These are phyloP conservation scores for Furcasterigmium furcatum DNA, from an alignment of 2,329 filamentous ascomycete species.

Conservation along the genomic window DNA sequence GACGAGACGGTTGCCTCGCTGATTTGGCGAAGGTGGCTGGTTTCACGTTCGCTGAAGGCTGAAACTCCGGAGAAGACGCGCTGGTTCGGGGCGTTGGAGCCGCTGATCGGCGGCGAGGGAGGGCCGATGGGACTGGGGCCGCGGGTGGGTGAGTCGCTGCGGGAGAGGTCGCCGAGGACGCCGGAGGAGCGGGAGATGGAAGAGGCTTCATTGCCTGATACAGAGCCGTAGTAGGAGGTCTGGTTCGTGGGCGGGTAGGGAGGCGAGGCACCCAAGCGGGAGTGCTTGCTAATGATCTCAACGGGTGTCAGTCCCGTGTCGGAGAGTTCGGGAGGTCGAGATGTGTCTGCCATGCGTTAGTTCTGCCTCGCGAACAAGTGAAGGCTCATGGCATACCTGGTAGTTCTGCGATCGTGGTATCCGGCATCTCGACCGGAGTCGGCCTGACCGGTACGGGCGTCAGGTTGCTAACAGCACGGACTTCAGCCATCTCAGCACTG, in stretches of 20 bases:
- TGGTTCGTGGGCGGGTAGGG: slow-evolving; percentile 21
- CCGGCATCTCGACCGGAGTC: slow-evolving; percentile 32
- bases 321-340: slow-evolving; percentile 39
- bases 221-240: slow-evolving; percentile 20
- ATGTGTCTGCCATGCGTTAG: slow-evolving; percentile 31
- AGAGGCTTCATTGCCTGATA: slow-evolving; percentile 12
- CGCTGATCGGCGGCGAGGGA: slow-evolving; percentile 4
- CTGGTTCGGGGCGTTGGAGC: slow-evolving; percentile 8
- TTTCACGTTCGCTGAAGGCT: slow-evolving; percentile 34
- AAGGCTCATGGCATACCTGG: slow-evolving; percentile 30
- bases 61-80: slow-evolving; percentile 35
- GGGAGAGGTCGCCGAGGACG: slow-evolving; percentile 7
- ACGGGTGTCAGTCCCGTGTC: slow-evolving; percentile 35
- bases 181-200: slow-evolving; percentile 11
- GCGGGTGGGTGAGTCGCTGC: slow-evolving; percentile 8
- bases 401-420: slow-evolving; percentile 43
- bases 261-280: slow-evolving; percentile 19
- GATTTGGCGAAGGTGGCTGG: slow-evolving; percentile 34
- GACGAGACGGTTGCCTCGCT: slow-evolving; percentile 38
- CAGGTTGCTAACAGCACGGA: slow-evolving; percentile 12
- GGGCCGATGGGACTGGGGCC: slow-evolving; percentile 8
- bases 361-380: not conserved
- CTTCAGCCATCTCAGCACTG: slow-evolving; percentile 36
- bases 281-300: slow-evolving; percentile 34
- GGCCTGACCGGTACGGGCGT: not conserved